These are phyloP conservation scores for Quercus bicolor DNA, from an alignment of 306 rosid species.

Conservation along the genomic window DNA sequence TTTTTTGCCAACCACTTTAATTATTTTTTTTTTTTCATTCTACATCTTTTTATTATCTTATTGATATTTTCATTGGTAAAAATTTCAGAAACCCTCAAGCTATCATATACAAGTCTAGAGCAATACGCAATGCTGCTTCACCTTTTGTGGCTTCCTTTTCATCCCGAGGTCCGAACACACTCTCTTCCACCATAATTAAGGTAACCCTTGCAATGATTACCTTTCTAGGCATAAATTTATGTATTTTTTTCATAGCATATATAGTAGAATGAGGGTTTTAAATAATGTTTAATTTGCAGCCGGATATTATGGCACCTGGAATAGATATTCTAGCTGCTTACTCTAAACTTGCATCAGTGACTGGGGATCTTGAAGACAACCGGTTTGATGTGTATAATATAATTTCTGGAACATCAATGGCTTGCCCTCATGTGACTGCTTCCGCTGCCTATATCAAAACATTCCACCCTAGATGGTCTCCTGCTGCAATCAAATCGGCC, in stretches of 20 bases:
- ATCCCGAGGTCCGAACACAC: conserved; percentile 60
- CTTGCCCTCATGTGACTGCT: conserved; percentile 70
- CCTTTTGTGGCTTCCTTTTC: conserved; percentile 70
- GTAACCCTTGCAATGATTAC: conserved; percentile 13
- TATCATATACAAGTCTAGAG: conserved; percentile 41
- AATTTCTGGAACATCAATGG: conserved; percentile 79
- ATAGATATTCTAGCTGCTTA: conserved; percentile 66
- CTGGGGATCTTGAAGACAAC: conserved; percentile 38
- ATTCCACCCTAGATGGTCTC: conserved; percentile 81
- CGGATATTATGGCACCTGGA: conserved; percentile 82
- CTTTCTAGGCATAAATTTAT: no score
- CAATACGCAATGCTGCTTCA: conserved; percentile 21
- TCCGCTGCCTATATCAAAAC: conserved; percentile 73
- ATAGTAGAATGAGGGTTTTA: no score
- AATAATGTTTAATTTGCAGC: conserved; percentile 30
- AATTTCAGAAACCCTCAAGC: conserved; percentile 52
- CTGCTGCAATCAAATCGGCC: conserved; percentile 87
- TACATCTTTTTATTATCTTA: no score
- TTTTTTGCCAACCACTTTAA: no score
- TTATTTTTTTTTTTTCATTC: no score
- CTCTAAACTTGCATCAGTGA: conserved; percentile 37
- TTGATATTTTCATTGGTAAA: no score
- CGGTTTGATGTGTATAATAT: conserved; percentile 44
- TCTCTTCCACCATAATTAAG: conserved; percentile 58
- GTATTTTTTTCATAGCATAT: no score